A percentile compares a stretch with the other conserved stretches of the same genome.
Conservation (phyloP, 2,329 filamentous ascomycete genomes). For the Chaetomiaceae sp. region DNA sequence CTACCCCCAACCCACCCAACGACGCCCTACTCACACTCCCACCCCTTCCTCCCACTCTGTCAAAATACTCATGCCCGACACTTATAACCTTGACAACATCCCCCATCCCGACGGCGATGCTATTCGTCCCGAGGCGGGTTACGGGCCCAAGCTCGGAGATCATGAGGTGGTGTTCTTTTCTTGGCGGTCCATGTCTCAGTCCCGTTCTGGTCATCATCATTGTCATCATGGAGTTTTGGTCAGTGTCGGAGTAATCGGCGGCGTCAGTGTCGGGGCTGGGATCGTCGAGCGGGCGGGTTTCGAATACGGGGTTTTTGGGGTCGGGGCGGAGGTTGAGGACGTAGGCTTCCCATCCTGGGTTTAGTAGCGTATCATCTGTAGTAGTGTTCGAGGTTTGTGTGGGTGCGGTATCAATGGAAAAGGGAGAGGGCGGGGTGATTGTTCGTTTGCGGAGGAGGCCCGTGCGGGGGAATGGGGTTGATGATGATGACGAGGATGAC, state of each 20-base stretch:
- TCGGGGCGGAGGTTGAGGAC: slow-evolving; percentile 42
- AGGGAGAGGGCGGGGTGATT: not conserved
- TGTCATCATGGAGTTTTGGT: too few species aligned
- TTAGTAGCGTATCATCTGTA: slow-evolving; percentile 13
- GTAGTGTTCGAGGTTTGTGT: slow-evolving; percentile 27
- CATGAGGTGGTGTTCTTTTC: slow-evolving; percentile 54
- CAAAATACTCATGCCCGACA: slow-evolving; percentile 61
- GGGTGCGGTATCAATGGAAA: slow-evolving; percentile 11
- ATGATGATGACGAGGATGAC: slow-evolving; percentile 9
- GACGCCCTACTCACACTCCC: too few species aligned
- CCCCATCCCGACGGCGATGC: slow-evolving; percentile 66
- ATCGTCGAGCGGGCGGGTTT: slow-evolving; percentile 42
- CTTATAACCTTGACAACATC: slow-evolving; percentile 69
- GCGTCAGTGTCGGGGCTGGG: slow-evolving; percentile 20
- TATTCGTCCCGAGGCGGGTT: slow-evolving; percentile 56
- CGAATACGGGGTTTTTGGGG: slow-evolving; percentile 35
- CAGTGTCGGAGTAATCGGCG: too few species aligned
- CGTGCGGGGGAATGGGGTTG: slow-evolving; percentile 9
- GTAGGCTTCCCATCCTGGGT: slow-evolving; percentile 51
- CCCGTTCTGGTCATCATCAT: too few species aligned
- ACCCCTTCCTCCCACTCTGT: slow-evolving; percentile 33
- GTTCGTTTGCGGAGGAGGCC: slow-evolving; percentile 9
- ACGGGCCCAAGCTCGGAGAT: slow-evolving; percentile 64
- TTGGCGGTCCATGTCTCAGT: slow-evolving; percentile 23
- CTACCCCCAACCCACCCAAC: slow-evolving; percentile 13